Evolutionary conservation across 2,329 filamentous ascomycete genomes (phyloP).

Genomic region (Neonectria hederae): DNA sequence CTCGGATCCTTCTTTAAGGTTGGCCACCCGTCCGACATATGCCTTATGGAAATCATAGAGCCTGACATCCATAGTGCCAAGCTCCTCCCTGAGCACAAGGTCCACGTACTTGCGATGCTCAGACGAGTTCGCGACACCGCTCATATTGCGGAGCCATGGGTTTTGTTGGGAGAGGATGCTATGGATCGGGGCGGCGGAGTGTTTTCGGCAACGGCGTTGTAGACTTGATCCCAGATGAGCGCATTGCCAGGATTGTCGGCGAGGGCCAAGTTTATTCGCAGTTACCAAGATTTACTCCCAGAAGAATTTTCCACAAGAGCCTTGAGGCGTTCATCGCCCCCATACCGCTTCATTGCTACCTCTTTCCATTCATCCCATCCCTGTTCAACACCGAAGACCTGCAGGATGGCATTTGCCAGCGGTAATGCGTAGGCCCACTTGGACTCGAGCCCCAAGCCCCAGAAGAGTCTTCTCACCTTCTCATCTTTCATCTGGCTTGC

Average conservation of each 20-base stretch:
- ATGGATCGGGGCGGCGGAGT: slow-evolving; percentile 33
- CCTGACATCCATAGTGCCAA: slow-evolving; percentile 48
- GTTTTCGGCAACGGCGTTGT: too few relatives aligned
- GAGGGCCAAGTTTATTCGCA: too few relatives aligned
- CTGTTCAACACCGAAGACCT: slow-evolving; percentile 23
- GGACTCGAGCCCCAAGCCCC: slow-evolving; percentile 31
- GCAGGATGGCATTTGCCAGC: slow-evolving; percentile 31
- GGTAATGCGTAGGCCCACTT: slow-evolving; percentile 28
- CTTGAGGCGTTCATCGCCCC: not conserved
- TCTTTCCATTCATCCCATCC: slow-evolving; percentile 26
- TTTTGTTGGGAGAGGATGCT: slow-evolving; percentile 44
- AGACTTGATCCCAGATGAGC: too few relatives aligned
- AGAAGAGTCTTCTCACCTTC: slow-evolving; percentile 34
- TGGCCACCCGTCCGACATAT: slow-evolving; percentile 45
- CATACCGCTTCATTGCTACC: slow-evolving; percentile 24
- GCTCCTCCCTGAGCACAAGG: slow-evolving; percentile 46
- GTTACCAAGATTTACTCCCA: too few relatives aligned
- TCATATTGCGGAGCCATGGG: slow-evolving; percentile 44
- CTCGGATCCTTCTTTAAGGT: slow-evolving; percentile 44
- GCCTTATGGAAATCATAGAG: slow-evolving; percentile 45
- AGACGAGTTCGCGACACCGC: slow-evolving; percentile 48
- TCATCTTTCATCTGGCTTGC: slow-evolving; percentile 30
- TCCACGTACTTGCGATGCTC: slow-evolving; percentile 47
- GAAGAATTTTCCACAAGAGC: too few relatives aligned
- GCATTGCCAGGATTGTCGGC: too few relatives aligned